A percentile compares a stretch with the other conserved stretches of the same genome.
Evolutionary conservation across 257 asterid species (phyloP).

Genomic region (Solanum microdontum): DNA sequence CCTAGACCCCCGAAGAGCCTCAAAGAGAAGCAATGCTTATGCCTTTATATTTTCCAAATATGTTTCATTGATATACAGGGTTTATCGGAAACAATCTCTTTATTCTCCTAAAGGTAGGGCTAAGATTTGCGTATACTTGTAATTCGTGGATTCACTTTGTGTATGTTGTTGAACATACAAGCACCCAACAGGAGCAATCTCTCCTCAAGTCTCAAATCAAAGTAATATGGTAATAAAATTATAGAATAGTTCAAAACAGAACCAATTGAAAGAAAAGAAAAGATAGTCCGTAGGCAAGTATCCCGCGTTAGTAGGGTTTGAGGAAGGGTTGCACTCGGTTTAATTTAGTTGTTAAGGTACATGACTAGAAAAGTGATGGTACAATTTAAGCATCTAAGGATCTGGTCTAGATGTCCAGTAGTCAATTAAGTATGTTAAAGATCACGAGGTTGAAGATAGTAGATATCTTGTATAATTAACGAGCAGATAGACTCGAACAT

Average conservation of each 20-base stretch:
- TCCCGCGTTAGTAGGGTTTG: too few relatives aligned
- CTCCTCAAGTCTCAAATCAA: too few relatives aligned
- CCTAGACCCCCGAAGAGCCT: neutral
- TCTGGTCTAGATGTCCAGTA: neutral
- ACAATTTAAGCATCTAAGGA: neutral
- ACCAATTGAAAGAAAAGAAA: neutral
- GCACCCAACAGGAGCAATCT: neutral
- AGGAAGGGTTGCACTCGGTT: too few relatives aligned
- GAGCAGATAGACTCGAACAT: neutral
- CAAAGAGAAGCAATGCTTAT: neutral
- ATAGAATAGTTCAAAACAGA: neutral
- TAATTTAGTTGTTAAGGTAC: too few relatives aligned
- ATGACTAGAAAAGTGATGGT: too few relatives aligned
- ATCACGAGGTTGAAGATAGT: neutral
- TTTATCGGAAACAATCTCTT: neutral
- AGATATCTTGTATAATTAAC: neutral
- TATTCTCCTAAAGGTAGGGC: neutral
- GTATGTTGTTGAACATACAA: neutral
- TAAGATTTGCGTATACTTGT: too few relatives aligned
- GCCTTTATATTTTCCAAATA: neutral
- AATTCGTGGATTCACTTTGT: rapidly evolving
- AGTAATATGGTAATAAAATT: too few relatives aligned
- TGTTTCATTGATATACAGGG: neutral
- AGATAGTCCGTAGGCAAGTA: too few relatives aligned
- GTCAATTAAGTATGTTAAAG: neutral